Base-by-base conservation (phyloP, 78 protist species). In the Emiliania huxleyi region DNA sequence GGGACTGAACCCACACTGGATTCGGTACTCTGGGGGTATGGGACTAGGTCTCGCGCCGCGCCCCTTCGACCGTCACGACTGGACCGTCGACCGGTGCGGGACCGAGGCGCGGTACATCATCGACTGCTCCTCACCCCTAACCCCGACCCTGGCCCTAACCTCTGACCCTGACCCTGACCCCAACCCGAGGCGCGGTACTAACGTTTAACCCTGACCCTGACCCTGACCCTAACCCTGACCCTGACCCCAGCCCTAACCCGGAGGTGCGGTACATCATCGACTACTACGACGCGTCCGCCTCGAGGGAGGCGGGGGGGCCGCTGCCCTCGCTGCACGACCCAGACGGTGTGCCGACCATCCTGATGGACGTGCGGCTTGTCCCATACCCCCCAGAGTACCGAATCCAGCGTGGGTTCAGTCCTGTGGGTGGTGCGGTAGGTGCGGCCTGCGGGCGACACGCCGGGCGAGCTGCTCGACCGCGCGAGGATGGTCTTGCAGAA, bases 11-110 rank as follows among this genome's bases (percentile, higher is more conserved):
- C n/a, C n/a, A n/a, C n/a, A n/a, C n/a, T n/a, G n/a, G n/a, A n/a
- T n/a, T n/a, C n/a, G n/a, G n/a, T n/a, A n/a, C n/a, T n/a, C n/a
- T n/a, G n/a, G n/a, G n/a, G n/a, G n/a, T n/a, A n/a, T n/a, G n/a
- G n/a, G n/a, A n/a, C n/a, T n/a, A n/a, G 85, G 85, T 19, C 85
- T 77, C 5, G 44, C 85, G 25, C 46, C 85, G 0, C 42, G 22
- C 40, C 93, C 93, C 19, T 91, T 91, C 46, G 93, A 91, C 84
- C 93, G 93, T 1, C 93, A 91, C n/a, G 93, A 91, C 37, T 91
- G 93, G 93, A 21, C 29, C 18, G 83, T 91, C 35, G 90, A 91
- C 62, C 46, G 93, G 23, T 91, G 93, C 90, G 93, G 90, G 21
- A 79, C 6, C 18, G 85, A 84, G 48, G 90, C 79, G 45, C 93